phyloP scores from a whole-genome alignment of 192 early-diverging fungal species.

The Gaertneriomyces semiglobifer region DNA sequence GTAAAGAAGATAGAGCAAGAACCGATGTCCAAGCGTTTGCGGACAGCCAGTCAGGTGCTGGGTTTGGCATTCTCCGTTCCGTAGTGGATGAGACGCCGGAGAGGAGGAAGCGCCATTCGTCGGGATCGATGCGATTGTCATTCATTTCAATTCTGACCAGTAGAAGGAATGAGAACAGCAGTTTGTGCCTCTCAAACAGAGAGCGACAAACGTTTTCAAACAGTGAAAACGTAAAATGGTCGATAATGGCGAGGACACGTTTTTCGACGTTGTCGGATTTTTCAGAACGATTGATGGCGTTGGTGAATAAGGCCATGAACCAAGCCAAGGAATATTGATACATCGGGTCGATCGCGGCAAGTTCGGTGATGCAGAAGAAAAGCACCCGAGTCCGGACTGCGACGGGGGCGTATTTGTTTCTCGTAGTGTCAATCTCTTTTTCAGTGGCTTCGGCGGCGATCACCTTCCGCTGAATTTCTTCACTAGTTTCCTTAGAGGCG shows the following conservation, averaged over 20 bases:
- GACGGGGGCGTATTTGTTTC: constrained; percentile 60
- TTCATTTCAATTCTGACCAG: constrained; percentile 60
- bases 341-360: constrained; percentile 59
- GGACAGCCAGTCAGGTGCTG: constrained; percentile 54
- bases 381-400: constrained; percentile 54
- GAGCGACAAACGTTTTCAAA: constrained; percentile 62
- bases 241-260: constrained; percentile 55
- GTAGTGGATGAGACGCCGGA: constrained; percentile 40
- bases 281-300: constrained; percentile 55
- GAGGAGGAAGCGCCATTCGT: constrained; percentile 59
- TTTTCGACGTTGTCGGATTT: constrained; percentile 57
- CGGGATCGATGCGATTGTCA: constrained; percentile 52
- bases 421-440: constrained; percentile 59
- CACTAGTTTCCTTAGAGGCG: constrained; percentile 61
- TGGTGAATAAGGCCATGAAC: constrained; percentile 64
- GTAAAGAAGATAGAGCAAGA: constrained; percentile 41
- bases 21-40: constrained; percentile 50
- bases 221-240: constrained; percentile 60
- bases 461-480: constrained; percentile 60
- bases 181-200: constrained; percentile 65
- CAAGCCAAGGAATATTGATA: constrained; percentile 60
- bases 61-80: constrained; percentile 42
- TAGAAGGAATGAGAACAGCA: constrained; percentile 59
- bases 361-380: constrained; percentile 64
- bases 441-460: constrained; percentile 55